These are phyloP conservation scores for Venturia asperata DNA, from an alignment of 2,329 filamentous ascomycete species.

Conservation along the genomic window DNA sequence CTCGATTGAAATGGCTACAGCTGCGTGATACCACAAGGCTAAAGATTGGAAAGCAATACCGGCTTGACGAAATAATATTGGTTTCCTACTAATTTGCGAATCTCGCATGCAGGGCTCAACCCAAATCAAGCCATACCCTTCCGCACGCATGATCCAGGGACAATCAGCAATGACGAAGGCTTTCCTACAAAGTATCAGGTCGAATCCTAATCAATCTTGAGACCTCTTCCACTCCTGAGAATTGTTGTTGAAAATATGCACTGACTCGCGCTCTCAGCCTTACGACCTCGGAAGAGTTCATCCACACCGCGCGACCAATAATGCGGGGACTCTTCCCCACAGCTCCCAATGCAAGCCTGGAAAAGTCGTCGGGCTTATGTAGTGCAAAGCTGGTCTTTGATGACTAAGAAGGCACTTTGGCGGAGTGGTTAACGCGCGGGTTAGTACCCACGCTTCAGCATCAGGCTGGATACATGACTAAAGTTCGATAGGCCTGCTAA, in stretches of 20 bases:
- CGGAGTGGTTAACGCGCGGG: slow-evolving; percentile 10
- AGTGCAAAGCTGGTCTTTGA: not conserved
- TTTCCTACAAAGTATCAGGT: too few species aligned
- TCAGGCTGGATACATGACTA: not conserved
- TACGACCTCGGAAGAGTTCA: too few species aligned
- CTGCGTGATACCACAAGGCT: not conserved
- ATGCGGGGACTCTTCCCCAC: not conserved
- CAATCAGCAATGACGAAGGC: not conserved
- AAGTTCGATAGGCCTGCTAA: not conserved
- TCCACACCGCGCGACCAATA: too few species aligned
- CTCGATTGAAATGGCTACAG: not conserved
- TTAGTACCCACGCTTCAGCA: not conserved
- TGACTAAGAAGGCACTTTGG: not conserved
- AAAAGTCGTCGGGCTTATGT: not conserved
- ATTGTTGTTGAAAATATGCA: too few species aligned
- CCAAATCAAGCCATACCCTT: not conserved
- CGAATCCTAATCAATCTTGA: too few species aligned
- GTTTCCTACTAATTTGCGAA: not conserved
- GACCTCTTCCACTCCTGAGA: too few species aligned
- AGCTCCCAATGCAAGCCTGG: too few species aligned
- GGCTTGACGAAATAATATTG: not conserved
- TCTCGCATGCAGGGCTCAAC: not conserved
- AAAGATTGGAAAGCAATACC: not conserved
- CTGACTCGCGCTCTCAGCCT: too few species aligned
- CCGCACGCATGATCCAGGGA: not conserved